A percentile compares a stretch with the other conserved stretches of the same genome.
Conservation (phyloP, 805 yeast genomes). For the Pichia californica region DNA sequence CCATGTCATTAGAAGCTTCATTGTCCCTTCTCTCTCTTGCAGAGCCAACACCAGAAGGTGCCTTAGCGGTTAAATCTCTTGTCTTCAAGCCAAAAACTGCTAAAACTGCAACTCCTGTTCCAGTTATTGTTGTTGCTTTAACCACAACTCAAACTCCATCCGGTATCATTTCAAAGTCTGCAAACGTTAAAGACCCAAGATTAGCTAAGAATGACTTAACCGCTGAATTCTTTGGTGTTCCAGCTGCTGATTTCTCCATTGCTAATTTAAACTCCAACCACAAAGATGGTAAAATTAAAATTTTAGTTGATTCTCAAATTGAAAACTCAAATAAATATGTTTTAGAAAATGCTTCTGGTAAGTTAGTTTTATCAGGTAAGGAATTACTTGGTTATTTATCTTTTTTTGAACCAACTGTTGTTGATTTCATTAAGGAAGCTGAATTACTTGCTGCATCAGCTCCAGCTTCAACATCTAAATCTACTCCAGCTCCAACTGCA, state of each 20-base stretch:
- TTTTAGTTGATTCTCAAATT: constrained; percentile 51
- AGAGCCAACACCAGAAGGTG: constrained; percentile 44
- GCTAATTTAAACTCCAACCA: constrained; percentile 43
- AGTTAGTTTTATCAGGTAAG: constrained; percentile 43
- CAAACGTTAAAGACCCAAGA: constrained; percentile 77
- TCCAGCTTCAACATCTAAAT: constrained; percentile 16
- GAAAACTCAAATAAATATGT: constrained; percentile 34
- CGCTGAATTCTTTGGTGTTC: constrained; percentile 48
- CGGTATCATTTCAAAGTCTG: constrained; percentile 54
- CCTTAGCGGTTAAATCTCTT: constrained; percentile 60
- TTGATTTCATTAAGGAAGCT: constrained; percentile 47
- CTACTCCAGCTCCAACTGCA: constrained; percentile 30
- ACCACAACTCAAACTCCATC: constrained; percentile 66
- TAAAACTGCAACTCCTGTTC: constrained; percentile 70
- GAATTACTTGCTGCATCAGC: constrained; percentile 31
- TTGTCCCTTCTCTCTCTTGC: constrained; percentile 61
- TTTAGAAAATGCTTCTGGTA: constrained; percentile 46
- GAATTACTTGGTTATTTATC: constrained; percentile 43
- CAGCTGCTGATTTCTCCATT: constrained; percentile 57
- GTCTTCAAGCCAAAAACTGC: constrained; percentile 92
- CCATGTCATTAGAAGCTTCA: constrained; percentile 68
- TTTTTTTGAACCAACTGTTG: constrained; percentile 44
- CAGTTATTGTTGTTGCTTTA: constrained; percentile 74
- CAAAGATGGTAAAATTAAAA: constrained; percentile 49
- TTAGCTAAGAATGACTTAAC: constrained; percentile 80